These are phyloP conservation scores for Nemophila menziesii DNA, from an alignment of 257 asterid species.

Conservation along the genomic window DNA sequence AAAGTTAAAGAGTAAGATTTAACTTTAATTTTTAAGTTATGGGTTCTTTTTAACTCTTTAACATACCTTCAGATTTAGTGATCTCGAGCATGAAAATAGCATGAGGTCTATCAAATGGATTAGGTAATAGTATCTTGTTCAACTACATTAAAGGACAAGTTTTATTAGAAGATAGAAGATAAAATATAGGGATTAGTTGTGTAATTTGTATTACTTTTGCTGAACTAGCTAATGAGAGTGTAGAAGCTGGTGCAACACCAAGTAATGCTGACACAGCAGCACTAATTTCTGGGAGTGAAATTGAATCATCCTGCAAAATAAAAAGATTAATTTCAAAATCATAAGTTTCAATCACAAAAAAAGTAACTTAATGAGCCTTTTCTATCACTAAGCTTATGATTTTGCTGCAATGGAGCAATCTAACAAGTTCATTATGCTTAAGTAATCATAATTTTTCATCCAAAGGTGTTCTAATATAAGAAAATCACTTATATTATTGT, in stretches of 20 bases:
- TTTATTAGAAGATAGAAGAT: neutral
- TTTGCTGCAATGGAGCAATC: neutral
- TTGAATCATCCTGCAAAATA: constrained; percentile 47
- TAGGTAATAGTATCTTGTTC: constrained; percentile 75
- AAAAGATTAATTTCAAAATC: too few relatives aligned
- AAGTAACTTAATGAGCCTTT: neutral
- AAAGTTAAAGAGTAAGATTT: constrained; percentile 2
- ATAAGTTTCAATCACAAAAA: too few relatives aligned
- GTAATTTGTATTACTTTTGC: constrained; percentile 40
- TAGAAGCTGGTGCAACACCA: constrained; percentile 65
- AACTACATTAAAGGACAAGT: constrained; percentile 36
- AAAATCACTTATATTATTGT: neutral
- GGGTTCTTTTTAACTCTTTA: neutral
- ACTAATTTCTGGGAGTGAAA: constrained; percentile 60
- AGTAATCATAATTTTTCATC: neutral
- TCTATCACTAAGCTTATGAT: neutral
- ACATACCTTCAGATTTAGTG: constrained; percentile 59
- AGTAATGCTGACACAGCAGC: constrained; percentile 82
- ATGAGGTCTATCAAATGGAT: constrained; percentile 83
- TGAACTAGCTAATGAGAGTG: constrained; percentile 67
- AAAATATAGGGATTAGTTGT: neutral
- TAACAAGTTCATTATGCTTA: too few relatives aligned
- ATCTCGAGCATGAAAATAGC: constrained; percentile 71
- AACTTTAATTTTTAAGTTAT: neutral
- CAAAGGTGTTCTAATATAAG: neutral